phyloP scores from a whole-genome alignment of 2,329 filamentous ascomycete species.

The Berkeleyomyces rouxiae region DNA sequence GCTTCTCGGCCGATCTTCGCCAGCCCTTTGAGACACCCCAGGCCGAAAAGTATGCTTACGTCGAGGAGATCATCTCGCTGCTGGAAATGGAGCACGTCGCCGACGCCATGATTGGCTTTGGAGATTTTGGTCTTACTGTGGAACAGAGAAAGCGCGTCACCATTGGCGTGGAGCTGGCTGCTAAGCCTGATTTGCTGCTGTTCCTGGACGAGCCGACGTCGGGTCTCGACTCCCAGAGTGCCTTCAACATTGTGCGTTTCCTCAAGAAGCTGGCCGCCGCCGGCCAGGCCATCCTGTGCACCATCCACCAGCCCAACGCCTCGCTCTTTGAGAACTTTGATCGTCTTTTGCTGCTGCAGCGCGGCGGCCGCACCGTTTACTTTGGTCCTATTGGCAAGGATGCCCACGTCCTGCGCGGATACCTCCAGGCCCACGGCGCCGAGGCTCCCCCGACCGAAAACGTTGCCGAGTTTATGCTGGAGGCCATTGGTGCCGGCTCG shows the following conservation, averaged over 20 bases:
- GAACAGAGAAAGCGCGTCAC: constrained; percentile 62
- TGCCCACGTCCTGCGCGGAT: constrained; percentile 50
- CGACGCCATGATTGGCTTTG: constrained; percentile 39
- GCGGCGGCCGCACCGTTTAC: constrained; percentile 68
- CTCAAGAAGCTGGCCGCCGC: constrained; percentile 53
- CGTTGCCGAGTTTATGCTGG: constrained; percentile 67
- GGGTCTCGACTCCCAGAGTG: constrained; percentile 52
- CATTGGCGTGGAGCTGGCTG: constrained; percentile 77
- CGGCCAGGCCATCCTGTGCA: constrained; percentile 78
- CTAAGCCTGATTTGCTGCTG: constrained; percentile 59
- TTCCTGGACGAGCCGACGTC: constrained; percentile 70
- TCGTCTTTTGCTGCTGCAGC: constrained; percentile 59
- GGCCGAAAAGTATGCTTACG: constrained; percentile 40
- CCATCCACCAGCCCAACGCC: constrained; percentile 79
- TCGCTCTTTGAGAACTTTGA: constrained; percentile 82
- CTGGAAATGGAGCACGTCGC: constrained; percentile 43
- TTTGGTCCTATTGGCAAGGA: constrained; percentile 72
- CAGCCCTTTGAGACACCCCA: constrained; percentile 37
- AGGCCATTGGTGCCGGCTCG: constrained; percentile 64
- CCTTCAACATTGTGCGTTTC: constrained; percentile 55
- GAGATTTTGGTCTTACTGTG: constrained; percentile 53
- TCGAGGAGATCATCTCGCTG: constrained; percentile 43
- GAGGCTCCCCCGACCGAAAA: constrained; percentile 39
- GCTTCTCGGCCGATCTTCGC: constrained; percentile 45
- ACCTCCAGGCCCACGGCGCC: constrained; percentile 43